phyloP scores from a whole-genome alignment of 495 filamentous ascomycete species.

The Daldinia decipiens region DNA sequence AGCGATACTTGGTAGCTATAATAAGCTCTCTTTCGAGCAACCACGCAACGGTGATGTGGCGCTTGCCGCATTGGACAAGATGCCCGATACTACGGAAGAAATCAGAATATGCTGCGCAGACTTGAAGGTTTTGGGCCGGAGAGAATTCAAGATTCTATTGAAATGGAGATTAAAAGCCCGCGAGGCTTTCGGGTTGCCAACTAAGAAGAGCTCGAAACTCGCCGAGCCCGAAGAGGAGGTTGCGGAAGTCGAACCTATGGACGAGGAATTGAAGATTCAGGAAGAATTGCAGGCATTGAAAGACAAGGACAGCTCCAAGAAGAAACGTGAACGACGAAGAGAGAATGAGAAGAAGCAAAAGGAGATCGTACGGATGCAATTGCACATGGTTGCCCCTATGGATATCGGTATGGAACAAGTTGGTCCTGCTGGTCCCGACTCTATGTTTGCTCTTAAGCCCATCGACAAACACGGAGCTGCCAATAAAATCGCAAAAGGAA shows the following conservation, averaged over 20 bases:
- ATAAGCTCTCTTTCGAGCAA: constrained; percentile 83
- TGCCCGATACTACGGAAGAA: constrained; percentile 93
- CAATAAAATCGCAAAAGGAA: constrained; percentile 77
- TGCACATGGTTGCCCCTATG: constrained; percentile 95
- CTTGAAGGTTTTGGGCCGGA: constrained; percentile 88
- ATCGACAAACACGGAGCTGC: constrained; percentile 78
- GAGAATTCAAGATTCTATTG: constrained; percentile 93
- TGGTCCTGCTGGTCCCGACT: constrained; percentile 77
- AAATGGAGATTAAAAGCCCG: constrained; percentile 91
- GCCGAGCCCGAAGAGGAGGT: constrained; percentile 75
- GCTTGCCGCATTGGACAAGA: constrained; percentile 81
- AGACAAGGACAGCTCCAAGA: constrained; percentile 76
- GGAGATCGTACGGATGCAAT: constrained; percentile 91
- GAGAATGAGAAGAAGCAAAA: constrained; percentile 91
- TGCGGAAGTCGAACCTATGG: constrained; percentile 85
- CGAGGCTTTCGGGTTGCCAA: constrained; percentile 87
- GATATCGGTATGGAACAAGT: constrained; percentile 94
- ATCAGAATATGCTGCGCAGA: constrained; percentile 86
- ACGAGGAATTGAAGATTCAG: constrained; percentile 90
- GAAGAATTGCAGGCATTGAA: constrained; percentile 83
- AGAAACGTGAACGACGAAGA: constrained; percentile 80
- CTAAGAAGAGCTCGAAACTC: constrained; percentile 71
- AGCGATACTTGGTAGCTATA: constrained; percentile 88
- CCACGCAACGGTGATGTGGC: constrained; percentile 83
- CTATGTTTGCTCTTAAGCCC: constrained; percentile 83